Conservation (phyloP, 495 filamentous ascomycete genomes). For the Copromyces sp. region DNA sequence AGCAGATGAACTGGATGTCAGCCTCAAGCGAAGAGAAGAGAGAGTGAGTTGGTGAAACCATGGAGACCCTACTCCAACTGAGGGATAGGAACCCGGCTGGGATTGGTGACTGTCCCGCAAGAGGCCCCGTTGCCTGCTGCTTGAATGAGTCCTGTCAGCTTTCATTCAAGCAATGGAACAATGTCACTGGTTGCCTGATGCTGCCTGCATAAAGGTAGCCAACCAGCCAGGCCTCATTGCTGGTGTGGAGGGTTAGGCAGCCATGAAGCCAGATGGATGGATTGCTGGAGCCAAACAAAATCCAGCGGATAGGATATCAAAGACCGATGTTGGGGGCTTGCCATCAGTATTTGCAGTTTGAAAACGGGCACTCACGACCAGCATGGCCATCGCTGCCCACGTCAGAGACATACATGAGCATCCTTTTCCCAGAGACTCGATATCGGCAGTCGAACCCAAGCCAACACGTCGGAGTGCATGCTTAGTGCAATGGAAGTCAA, state of each 20-base stretch:
- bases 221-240: neutral
- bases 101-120: neutral
- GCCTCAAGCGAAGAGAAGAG: neutral
- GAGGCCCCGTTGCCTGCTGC: neutral
- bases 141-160: neutral
- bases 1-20: neutral
- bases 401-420: neutral
- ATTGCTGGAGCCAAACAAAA: neutral
- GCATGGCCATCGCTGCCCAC: too few species aligned
- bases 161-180: neutral
- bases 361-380: too few species aligned
- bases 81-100: neutral
- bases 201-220: neutral
- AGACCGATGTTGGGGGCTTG: neutral
- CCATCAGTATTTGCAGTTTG: neutral
- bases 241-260: neutral
- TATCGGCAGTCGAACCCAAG: neutral
- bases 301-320: neutral
- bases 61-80: neutral
- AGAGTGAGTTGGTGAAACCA: neutral
- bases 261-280: neutral
- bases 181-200: neutral
- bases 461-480: neutral
- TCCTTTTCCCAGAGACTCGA: neutral
- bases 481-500: neutral